phyloP scores from a whole-genome alignment of 495 filamentous ascomycete genomes.

The Achaetomiella virescens region DNA sequence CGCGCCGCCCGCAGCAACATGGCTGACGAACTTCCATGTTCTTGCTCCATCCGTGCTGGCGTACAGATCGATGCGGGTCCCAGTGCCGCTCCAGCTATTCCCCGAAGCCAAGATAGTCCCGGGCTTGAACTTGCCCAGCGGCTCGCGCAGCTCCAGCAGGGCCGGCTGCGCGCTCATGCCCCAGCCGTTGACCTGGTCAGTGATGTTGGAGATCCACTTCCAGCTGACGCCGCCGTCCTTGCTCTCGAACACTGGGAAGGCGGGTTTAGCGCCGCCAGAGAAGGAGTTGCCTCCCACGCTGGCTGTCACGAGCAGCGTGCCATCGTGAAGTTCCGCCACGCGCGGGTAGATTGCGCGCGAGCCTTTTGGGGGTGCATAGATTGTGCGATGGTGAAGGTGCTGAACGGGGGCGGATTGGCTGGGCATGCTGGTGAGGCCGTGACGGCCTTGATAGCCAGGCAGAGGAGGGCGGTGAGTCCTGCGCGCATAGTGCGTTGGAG shows the following conservation, averaged over 20 bases:
- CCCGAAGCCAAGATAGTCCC: constrained; percentile 60
- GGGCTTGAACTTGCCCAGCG: constrained; percentile 48
- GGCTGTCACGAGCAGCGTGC: constrained; percentile 58
- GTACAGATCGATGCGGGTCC: constrained; percentile 64
- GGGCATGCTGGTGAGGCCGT: neutral
- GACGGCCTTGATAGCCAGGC: neutral
- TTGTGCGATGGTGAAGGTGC: constrained; percentile 28
- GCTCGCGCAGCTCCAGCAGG: constrained; percentile 53
- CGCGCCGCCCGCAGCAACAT: constrained; percentile 57
- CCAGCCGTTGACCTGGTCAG: constrained; percentile 56
- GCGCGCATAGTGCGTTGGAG: neutral
- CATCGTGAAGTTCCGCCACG: constrained; percentile 41
- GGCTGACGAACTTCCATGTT: constrained; percentile 61
- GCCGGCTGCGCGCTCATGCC: constrained; percentile 65
- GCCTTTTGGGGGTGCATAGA: constrained; percentile 37
- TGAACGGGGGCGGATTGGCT: constrained; percentile 2
- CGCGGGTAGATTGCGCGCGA: constrained; percentile 48
- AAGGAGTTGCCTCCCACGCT: constrained; percentile 61
- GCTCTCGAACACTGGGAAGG: constrained; percentile 62
- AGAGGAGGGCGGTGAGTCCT: neutral
- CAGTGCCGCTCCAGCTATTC: constrained; percentile 48
- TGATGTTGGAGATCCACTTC: constrained; percentile 54
- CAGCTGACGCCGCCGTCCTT: constrained; percentile 56
- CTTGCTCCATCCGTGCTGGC: constrained; percentile 51
- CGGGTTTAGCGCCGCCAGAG: constrained; percentile 45